Evolutionary conservation across 2,329 filamentous ascomycete genomes (phyloP), one percentile per base, ranked within the genome.

Genomic region (Pseudocercospora crystallina): DNA sequence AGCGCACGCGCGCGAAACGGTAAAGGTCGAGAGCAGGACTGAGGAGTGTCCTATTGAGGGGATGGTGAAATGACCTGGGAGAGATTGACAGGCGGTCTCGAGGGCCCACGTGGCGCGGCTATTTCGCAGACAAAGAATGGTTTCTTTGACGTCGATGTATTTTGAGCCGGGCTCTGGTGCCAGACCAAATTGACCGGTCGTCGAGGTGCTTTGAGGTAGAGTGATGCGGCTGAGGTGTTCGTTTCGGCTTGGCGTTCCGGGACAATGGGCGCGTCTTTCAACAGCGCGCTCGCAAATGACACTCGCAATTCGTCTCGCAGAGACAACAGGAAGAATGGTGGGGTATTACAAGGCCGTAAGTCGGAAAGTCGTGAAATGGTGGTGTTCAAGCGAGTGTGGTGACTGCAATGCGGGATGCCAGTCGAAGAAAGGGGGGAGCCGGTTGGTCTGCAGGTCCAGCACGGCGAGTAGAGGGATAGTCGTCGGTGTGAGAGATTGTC

Each of bases 261-360:
- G 30, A 51, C 52, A 58, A 56, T 51, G 56, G 35, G 47, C 44
- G 53, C 53, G 56, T 55, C 43, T 48, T 49, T 53, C 31, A 41
- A 35, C 29, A 15, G 49, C 37, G 43, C 31, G 26, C 38, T 44
- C 46, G 30, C 44, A 48, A 39, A 44, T 40, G 49, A 48, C 45
- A 45, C 47, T 37, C 38, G 47, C 39, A 7, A 36, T 5, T 14
- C 32, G 12, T 13, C 8, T 29, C 9, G 26, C 26, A 43, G 20
- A 43, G 47, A 47, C 47, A 47, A 39, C 44, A 37, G 51, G 46
- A 42, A 47, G 14, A 39, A 43, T 14, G 51, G 20, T 30, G 38
- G 49, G 43, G 51, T 47, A 59, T 59, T 59, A 59, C 40, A 52
- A 55, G 57, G 57, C 54, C 57, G 57, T 59, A 50, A 51, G 51